phyloP scores from a whole-genome alignment of 2,329 filamentous ascomycete species.

The Lachnellula occidentalis region DNA sequence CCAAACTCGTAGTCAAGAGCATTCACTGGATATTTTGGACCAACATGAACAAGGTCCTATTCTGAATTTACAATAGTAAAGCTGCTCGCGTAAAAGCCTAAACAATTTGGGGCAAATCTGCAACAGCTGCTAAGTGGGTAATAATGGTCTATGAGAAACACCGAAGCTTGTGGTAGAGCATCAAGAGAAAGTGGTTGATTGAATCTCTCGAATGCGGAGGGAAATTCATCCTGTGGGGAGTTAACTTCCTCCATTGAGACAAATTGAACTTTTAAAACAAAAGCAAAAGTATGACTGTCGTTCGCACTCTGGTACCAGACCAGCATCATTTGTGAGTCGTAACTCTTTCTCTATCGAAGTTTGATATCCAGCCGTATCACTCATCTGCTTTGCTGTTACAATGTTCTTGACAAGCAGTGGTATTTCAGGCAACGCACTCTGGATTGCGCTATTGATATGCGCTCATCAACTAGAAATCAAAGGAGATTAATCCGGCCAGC shows the following conservation, averaged over 20 bases:
- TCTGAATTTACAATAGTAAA: constrained; percentile 39
- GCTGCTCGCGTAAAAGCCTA: constrained; percentile 46
- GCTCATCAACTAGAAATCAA: constrained; percentile 50
- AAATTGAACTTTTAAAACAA: constrained; percentile 38
- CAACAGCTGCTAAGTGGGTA: constrained; percentile 49
- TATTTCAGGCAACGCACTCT: constrained; percentile 58
- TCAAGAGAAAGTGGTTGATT: constrained; percentile 37
- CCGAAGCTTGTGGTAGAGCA: constrained; percentile 39
- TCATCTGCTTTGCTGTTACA: constrained; percentile 54
- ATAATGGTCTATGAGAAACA: constrained; percentile 51
- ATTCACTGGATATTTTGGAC: constrained; percentile 45
- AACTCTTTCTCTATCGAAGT: constrained; percentile 21
- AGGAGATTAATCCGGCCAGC: too few relatives aligned
- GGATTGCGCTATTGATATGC: constrained; percentile 47
- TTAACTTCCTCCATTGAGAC: constrained; percentile 47
- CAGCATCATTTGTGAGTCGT: constrained; percentile 15
- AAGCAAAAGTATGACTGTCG: constrained; percentile 23
- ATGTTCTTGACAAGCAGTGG: constrained; percentile 58
- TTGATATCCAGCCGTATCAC: constrained; percentile 34
- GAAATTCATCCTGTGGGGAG: constrained; percentile 52
- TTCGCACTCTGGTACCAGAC: constrained; percentile 21
- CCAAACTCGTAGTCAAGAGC: background rate
- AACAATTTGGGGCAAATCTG: constrained; percentile 67
- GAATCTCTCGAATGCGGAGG: constrained; percentile 50
- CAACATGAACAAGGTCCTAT: constrained; percentile 44